Evolutionary conservation across 805 yeast species (phyloP), one percentile per base, ranked within the genome.

Genomic region (Metschnikowia cerradonensis): DNA sequence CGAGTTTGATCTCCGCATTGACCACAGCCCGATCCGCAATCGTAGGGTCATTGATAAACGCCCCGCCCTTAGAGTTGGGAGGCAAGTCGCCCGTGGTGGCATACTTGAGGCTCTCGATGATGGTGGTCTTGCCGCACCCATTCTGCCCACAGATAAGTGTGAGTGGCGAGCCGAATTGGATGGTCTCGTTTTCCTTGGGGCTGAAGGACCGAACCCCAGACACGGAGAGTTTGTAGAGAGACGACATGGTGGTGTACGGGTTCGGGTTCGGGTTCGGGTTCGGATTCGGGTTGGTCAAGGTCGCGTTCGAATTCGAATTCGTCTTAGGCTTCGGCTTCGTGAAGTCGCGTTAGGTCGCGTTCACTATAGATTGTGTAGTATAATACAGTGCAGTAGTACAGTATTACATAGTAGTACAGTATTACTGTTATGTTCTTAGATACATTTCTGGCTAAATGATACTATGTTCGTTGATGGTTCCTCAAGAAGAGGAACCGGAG

Each of bases 31-130:
- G 84, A 41, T 88, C 87, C 3, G 84, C 78, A 51, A 89, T 76
- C 51, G 84, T 82, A 0, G 99, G 98, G 71, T 94, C 99, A 61
- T 90, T 94, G 6, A 94, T 80, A 65, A 94, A 94, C 1, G 97
- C 98, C 7, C 98, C 98, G 47, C 96, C 96, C 64, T 88, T 90
- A 41, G 91, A 83, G 62, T 92, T 91, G 0, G 99, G 99, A 1
- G 99, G 99, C 52, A 91, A 72, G 62, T 87, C 94, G 8, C 98
- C 98, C 0, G 99, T 92, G 10, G 99, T 90, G 19, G 95, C 92
- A 67, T 90, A 94, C 64, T 90, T 81, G 53, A 94, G 74, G 65
- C 97, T 90, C 67, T 94, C 99, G 54, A 94, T 95, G 51, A 94
- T 84, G 0, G 98, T 91, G 0, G 98, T 94, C 65, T 94, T 92